These are phyloP conservation scores for Schrenkiella parvula DNA, from an alignment of 345 rosid species.

Conservation along the genomic window DNA sequence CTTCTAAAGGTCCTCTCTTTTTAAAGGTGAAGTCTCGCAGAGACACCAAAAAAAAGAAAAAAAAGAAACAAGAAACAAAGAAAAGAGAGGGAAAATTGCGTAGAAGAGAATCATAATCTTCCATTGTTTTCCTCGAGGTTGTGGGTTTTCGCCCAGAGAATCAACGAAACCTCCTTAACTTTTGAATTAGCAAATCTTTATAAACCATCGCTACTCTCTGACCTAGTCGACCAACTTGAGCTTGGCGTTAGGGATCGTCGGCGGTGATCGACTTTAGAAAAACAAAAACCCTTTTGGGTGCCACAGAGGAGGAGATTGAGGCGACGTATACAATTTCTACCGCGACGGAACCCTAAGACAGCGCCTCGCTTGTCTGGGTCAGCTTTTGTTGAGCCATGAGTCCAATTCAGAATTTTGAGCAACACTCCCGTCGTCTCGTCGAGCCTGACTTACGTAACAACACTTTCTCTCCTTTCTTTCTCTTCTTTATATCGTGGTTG, in stretches of 20 bases:
- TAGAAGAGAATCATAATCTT: not conserved
- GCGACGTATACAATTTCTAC: not conserved
- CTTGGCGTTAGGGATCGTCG: conserved; percentile 3
- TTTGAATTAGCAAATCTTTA: not conserved
- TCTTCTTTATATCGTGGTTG: not conserved
- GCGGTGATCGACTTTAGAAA: not conserved
- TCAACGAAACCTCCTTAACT: not conserved
- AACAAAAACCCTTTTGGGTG: not conserved
- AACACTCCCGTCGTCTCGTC: conserved; percentile 75
- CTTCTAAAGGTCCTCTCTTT: conserved; percentile 8
- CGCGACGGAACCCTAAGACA: conserved; percentile 15
- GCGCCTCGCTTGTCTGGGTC: not conserved
- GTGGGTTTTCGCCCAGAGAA: not conserved
- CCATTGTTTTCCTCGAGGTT: conserved; percentile 4
- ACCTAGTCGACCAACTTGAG: conserved; percentile 23
- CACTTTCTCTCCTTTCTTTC: not conserved
- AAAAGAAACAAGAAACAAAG: not conserved
- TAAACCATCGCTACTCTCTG: conserved; percentile 11
- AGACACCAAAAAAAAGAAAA: conserved; percentile 3
- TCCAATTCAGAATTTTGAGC: conserved; percentile 95
- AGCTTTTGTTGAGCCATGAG: conserved; percentile 46
- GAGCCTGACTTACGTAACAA: conserved; percentile 68
- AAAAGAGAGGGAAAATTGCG: conserved; percentile 17
- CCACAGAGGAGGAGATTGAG: not conserved
- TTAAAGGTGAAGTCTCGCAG: not conserved